These are phyloP conservation scores for Butyriboletus loyo DNA, from an alignment of 768 basidiomycete genomes.

Conservation along the genomic window DNA sequence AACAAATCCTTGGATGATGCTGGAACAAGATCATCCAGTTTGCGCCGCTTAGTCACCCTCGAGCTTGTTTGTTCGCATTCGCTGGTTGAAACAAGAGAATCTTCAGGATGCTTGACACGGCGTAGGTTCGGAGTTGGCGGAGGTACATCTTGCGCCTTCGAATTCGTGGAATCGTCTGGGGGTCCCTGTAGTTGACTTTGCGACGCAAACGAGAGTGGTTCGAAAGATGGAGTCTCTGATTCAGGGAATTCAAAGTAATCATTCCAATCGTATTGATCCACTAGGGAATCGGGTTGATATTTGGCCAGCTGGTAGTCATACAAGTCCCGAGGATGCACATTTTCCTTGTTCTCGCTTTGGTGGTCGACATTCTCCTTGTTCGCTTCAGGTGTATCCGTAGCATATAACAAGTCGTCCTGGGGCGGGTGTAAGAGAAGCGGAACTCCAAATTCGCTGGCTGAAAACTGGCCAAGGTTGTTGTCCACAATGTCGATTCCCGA, in stretches of 20 bases:
- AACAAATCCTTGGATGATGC: conserved; percentile 27
- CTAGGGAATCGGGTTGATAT: background rate
- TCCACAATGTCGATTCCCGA: conserved; percentile 16
- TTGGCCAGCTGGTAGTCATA: background rate
- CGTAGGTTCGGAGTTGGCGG: conserved; percentile 4
- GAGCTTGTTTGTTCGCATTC: background rate
- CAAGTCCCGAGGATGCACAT: conserved; percentile 6
- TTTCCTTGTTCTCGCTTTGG: conserved; percentile 17
- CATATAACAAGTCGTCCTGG: conserved; percentile 3
- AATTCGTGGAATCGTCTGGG: background rate
- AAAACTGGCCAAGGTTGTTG: background rate
- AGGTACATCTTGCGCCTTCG: background rate
- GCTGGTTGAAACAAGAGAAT: background rate
- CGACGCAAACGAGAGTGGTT: conserved; percentile 24
- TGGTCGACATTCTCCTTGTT: conserved; percentile 15
- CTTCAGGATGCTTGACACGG: background rate
- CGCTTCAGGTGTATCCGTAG: background rate
- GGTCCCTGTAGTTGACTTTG: conserved; percentile 12
- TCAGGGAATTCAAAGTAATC: conserved; percentile 21
- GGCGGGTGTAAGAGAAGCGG: conserved; percentile 4
- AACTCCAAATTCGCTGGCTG: conserved; percentile 3
- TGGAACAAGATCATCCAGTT: conserved; percentile 22
- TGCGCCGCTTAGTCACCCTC: conserved; percentile 22
- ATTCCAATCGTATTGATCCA: conserved; percentile 20
- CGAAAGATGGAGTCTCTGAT: conserved; percentile 19